Base-by-base conservation (phyloP, 2,329 filamentous ascomycete genomes). In the Calonectria pauciramosa region DNA sequence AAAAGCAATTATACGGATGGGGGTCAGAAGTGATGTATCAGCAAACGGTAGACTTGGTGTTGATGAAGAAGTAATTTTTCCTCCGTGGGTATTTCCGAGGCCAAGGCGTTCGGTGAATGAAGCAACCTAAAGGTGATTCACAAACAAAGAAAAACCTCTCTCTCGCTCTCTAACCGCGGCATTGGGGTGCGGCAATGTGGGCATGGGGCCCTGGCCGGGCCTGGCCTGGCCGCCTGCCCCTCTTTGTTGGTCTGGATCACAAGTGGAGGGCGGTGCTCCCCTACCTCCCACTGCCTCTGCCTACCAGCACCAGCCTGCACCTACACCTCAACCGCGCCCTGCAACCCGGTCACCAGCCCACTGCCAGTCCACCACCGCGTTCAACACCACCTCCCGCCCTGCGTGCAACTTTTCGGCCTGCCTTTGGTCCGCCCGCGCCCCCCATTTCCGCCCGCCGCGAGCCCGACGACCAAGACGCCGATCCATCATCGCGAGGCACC, bases 221-320 rank as follows among this genome's bases (percentile, higher is more conserved):
- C 56, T 64, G 71, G 51, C 30, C 60, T 54, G 44, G 54, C 18
- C 76, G 76, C 78, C 18, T 79, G 78, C 78, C 78, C 78, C 78
- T 80, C 78, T 75, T 79, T 78, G 70, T 67, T 71, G 73, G 71
- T 36, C 32, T 65, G 47, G 69, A 73, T 72, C 63, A 68, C 74
- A 68, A 76, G 70, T 69, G 44, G 70, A 56, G 54, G 59, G 67
- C 65, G n/a, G 66, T 56, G 32, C 60, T 70, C 72, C 52, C 60
- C 60, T 66, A 36, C 66, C 34, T 20, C 36, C 32, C 34, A 36
- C 52, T 20, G 52, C 30, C 49, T 36, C 49, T 30, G 30, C 47
- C 64, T 51, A 44, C 49, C 49, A 41, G 52, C 30, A 47, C 16
- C 26, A 5, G 10, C 41, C 41, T 65, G 41, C 10, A 32, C 60